A percentile compares a stretch with the other conserved stretches of the same genome.
These are phyloP conservation scores for Trichoderma virens DNA, from an alignment of 495 filamentous ascomycete species.

Conservation along the genomic window DNA sequence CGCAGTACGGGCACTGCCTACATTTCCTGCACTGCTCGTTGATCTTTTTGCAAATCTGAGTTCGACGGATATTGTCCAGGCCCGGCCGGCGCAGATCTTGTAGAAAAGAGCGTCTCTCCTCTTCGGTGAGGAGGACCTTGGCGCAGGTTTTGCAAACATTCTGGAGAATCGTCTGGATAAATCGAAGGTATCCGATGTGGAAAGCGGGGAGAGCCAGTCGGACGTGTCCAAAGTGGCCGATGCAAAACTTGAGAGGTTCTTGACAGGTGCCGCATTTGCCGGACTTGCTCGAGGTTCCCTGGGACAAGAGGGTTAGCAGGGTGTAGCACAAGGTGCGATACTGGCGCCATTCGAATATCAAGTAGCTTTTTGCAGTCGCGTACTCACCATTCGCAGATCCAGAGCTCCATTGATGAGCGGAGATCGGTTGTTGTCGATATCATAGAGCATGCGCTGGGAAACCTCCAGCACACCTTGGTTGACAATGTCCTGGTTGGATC, in stretches of 20 bases:
- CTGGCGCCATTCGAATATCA: neutral
- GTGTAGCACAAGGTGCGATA: neutral
- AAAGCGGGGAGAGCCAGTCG: slow-evolving; percentile 83
- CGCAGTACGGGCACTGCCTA: slow-evolving; percentile 67
- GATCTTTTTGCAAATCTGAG: slow-evolving; percentile 75
- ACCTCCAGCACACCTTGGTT: slow-evolving; percentile 91
- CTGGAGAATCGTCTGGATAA: slow-evolving; percentile 80
- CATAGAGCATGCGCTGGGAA: slow-evolving; percentile 82
- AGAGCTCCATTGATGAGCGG: slow-evolving; percentile 75
- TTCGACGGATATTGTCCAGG: slow-evolving; percentile 76
- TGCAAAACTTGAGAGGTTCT: slow-evolving; percentile 66
- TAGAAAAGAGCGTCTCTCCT: slow-evolving; percentile 62
- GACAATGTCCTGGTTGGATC: slow-evolving; percentile 85
- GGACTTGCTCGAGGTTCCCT: slow-evolving; percentile 73
- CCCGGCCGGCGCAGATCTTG: slow-evolving; percentile 70
- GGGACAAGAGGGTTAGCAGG: slow-evolving; percentile 17
- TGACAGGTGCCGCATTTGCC: slow-evolving; percentile 76
- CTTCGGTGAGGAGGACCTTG: slow-evolving; percentile 68
- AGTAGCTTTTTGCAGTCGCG: no score
- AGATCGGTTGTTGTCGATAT: slow-evolving; percentile 63
- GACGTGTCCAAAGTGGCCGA: slow-evolving; percentile 92
- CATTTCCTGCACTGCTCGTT: slow-evolving; percentile 82
- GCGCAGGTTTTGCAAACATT: slow-evolving; percentile 89
- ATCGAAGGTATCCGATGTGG: slow-evolving; percentile 91
- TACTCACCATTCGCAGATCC: slow-evolving; percentile 61